Evolutionary conservation across 2,329 filamentous ascomycete species (phyloP), one percentile per base, ranked within the genome.

Genomic region (Alternaria metachromatica): DNA sequence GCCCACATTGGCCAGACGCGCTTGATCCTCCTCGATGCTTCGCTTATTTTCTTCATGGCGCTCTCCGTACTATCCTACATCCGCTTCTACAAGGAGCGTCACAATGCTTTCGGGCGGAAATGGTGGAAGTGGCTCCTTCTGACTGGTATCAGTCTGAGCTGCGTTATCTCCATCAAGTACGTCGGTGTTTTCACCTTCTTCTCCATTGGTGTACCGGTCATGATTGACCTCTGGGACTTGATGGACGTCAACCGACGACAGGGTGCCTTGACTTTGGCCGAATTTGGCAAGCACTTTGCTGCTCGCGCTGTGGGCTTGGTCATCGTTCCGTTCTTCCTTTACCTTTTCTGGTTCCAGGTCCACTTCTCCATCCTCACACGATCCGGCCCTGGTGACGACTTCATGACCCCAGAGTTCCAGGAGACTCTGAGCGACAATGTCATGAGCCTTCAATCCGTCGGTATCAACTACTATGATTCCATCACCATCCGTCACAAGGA

Each of bases 61-160:
- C 90, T 96, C 82, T 97, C 94, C 80, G 86, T 99, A 60, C 86
- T 97, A 60, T 94, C 88, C 85, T 99, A 99, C 82, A 91, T 99
- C 82, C 93, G 94, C 72, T 99, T 98, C 84, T 98, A 98, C 86
- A 99, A 98, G 87, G 85, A 95, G 71, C 89, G 96, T 72, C 94
- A 98, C 74, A 87, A 90, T 69, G 87, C 96, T 4, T 99, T 99
- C 80, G 89, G 92, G 64, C 89, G 94, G 66, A 98, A 99, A 83
- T 99, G 96, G 96, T 99, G 96, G 96, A 99, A 99, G 82, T 99
- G 96, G 96, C 88, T 99, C 63, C 89, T 99, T 66, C 83, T 98
- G 74, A 99, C 96, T 8, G 96, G 96, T 64, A 95, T 99, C 79
- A 91, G 91, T 64, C 87, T 99, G 78, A 97, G 94, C 78, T 98